Conservation (phyloP, 1,284 basidiomycete genomes). For the Ustilago hordei region DNA sequence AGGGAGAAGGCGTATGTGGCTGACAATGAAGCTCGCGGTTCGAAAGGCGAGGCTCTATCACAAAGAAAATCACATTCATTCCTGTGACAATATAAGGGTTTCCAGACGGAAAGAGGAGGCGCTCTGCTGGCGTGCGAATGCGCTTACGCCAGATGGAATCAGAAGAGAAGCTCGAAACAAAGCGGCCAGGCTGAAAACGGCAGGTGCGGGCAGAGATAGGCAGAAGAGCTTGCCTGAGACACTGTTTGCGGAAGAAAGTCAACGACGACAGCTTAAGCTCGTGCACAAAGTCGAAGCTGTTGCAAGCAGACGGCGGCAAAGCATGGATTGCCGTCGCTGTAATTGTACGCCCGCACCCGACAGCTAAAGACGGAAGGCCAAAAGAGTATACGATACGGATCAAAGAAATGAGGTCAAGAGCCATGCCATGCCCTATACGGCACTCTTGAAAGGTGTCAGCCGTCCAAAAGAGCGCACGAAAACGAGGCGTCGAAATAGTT, state of each 20-base stretch:
- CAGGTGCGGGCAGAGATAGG: neutral
- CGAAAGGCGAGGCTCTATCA: neutral
- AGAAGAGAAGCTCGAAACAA: neutral
- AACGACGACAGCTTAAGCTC: constrained; percentile 3
- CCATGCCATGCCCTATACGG: constrained; percentile 23
- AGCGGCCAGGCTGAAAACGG: constrained; percentile 3
- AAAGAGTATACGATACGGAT: no score
- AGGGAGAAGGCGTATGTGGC: neutral
- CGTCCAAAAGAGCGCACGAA: neutral
- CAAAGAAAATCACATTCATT: neutral
- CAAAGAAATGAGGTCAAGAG: neutral
- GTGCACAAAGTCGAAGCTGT: neutral
- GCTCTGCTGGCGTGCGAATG: constrained; percentile 1
- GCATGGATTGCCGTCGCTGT: constrained; percentile 8
- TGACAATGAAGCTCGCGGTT: neutral
- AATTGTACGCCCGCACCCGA: constrained; percentile 1
- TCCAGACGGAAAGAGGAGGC: neutral
- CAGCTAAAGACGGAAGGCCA: neutral
- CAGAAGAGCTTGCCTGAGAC: constrained; percentile 4
- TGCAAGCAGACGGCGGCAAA: neutral
- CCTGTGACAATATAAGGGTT: constrained; percentile 9
- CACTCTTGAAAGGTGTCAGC: constrained; percentile 5
- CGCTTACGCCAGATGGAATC: neutral
- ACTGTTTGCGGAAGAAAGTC: constrained; percentile 16
- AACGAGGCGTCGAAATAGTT: constrained; percentile 8